A percentile compares a stretch with the other conserved stretches of the same genome.
phyloP scores from a whole-genome alignment of 169 alveolate species.

The Amoebophrya sp. region DNA sequence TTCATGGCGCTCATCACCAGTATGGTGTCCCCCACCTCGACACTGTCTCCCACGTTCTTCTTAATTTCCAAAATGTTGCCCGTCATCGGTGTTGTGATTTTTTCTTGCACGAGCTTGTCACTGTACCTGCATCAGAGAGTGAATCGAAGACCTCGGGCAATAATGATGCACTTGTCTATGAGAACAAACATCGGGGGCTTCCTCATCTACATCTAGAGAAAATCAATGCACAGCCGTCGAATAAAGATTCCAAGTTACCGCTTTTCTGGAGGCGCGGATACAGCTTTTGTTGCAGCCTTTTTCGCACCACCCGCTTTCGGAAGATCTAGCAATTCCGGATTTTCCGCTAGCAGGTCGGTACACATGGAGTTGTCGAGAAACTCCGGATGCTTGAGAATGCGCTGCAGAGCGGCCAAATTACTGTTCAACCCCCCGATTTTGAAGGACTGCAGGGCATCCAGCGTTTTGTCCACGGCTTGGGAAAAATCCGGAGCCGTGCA shows the following conservation, averaged over 20 bases:
- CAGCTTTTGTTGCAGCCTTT: no score
- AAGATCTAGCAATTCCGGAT: neutral
- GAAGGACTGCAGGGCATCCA: neutral
- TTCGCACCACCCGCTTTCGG: neutral
- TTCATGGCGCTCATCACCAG: slow-evolving; percentile 42
- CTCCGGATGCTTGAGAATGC: neutral
- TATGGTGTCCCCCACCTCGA: slow-evolving; percentile 33
- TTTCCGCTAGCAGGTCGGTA: neutral
- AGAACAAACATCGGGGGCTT: no score
- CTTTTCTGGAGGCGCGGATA: no score
- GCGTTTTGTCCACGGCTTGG: neutral
- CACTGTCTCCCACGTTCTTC: slow-evolving; percentile 21
- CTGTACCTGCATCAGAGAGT: neutral
- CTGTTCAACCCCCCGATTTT: neutral
- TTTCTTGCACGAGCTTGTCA: neutral
- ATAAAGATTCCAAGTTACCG: no score
- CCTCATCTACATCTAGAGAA: no score
- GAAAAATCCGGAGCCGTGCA: neutral
- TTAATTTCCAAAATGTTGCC: slow-evolving; percentile 32
- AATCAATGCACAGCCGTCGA: no score
- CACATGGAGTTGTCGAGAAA: neutral
- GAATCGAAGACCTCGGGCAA: no score
- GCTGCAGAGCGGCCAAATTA: neutral
- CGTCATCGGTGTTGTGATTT: slow-evolving; percentile 43
- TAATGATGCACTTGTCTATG: no score